phyloP scores from a whole-genome alignment of 2,329 filamentous ascomycete genomes.

The Phoma sp. region DNA sequence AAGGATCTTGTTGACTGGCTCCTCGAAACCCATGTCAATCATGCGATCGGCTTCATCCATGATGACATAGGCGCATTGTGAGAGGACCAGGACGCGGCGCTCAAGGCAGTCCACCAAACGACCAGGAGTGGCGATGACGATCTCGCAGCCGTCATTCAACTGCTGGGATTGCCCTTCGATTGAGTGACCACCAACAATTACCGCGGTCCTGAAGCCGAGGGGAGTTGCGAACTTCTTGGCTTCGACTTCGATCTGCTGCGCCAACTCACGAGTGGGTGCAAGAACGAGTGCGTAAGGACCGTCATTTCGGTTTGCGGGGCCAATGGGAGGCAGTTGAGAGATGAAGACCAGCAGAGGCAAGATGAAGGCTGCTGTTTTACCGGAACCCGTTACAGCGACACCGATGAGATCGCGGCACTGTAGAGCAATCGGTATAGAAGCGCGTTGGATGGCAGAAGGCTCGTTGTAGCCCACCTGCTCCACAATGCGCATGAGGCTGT shows the following conservation, averaged over 20 bases:
- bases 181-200: conserved; percentile 96
- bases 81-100: conserved; percentile 84
- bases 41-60: conserved; percentile 99
- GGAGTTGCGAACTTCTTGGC: conserved; percentile 90
- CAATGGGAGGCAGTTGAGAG: conserved; percentile 81
- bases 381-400: conserved; percentile 96
- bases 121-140: conserved; percentile 97
- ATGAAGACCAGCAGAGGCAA: conserved; percentile 94
- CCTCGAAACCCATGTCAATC: conserved; percentile 98
- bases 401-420: conserved; percentile 96
- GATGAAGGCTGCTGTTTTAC: conserved; percentile 96
- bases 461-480: conserved; percentile 87
- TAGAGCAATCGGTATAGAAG: conserved; percentile 92
- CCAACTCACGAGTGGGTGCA: conserved; percentile 94
- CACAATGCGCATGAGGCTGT: conserved; percentile 79
- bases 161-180: conserved; percentile 93
- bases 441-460: conserved; percentile 88
- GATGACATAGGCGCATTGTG: conserved; percentile 98
- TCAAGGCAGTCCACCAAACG: conserved; percentile 98
- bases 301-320: conserved; percentile 87
- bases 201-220: conserved; percentile 91
- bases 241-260: conserved; percentile 95
- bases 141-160: conserved; percentile 90
- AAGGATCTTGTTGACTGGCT: conserved; percentile 95
- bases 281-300: conserved; percentile 97